phyloP scores from a whole-genome alignment of 2,329 filamentous ascomycete genomes.

The Ophiocordyceps robertsii region DNA sequence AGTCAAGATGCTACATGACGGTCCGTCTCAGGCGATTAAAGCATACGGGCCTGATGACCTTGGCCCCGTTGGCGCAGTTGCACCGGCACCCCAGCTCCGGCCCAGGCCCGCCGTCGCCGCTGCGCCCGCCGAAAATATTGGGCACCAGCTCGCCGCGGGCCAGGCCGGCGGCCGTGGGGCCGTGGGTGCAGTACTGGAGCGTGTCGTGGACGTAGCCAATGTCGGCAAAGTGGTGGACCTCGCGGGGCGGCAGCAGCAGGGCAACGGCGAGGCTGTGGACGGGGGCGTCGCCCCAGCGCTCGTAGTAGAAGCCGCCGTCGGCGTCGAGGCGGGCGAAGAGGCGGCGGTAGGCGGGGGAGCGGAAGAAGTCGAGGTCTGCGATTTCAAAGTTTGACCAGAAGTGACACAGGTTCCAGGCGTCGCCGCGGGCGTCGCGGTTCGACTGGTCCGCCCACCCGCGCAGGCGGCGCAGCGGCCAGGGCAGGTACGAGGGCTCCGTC shows the following conservation, averaged over 20 bases:
- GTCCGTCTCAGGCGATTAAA: not conserved
- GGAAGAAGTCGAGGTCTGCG: slow-evolving; percentile 1
- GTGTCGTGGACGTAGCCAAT: not conserved
- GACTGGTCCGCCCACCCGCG: not conserved
- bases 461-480: not conserved
- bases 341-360: not conserved
- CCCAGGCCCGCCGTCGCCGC: too few species aligned
- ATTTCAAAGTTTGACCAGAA: slow-evolving; percentile 1
- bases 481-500: not conserved
- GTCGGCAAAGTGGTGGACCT: slow-evolving; percentile 1
- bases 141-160: not conserved
- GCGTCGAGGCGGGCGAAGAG: not conserved
- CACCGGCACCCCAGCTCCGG: not conserved
- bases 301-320: not conserved
- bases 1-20: not conserved
- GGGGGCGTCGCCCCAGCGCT: not conserved
- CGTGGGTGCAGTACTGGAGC: not conserved
- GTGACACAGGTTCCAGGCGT: slow-evolving; percentile 1
- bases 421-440: not conserved
- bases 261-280: not conserved
- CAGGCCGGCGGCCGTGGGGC: not conserved
- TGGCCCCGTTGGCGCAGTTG: not conserved
- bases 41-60: not conserved
- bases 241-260: not conserved
- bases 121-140: not conserved